A percentile compares a stretch with the other conserved stretches of the same genome.
These are phyloP conservation scores for Tylopilus subfusipes DNA, from an alignment of 768 basidiomycete species.

Conservation along the genomic window DNA sequence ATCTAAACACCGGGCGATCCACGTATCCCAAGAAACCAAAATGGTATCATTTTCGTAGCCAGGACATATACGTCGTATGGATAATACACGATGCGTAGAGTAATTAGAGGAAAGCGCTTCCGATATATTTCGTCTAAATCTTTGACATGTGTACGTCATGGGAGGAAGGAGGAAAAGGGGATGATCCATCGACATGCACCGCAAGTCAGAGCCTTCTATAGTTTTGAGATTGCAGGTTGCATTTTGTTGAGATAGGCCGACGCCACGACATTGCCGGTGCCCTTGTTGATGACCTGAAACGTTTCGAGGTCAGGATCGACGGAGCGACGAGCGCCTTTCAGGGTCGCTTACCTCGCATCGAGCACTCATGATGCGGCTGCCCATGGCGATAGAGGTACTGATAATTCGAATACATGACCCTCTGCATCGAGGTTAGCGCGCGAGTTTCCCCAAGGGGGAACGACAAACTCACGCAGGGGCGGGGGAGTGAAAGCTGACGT, in stretches of 20 bases:
- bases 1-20: background rate
- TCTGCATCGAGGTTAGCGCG: conserved; percentile 32
- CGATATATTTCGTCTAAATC: conserved; percentile 23
- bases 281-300: conserved; percentile 54
- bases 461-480: conserved; percentile 49
- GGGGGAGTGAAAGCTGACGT: conserved; percentile 66
- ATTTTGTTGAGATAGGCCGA: conserved; percentile 71
- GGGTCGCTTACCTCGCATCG: conserved; percentile 57
- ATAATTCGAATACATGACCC: conserved; percentile 57
- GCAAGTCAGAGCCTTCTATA: conserved; percentile 29
- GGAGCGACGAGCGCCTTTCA: background rate
- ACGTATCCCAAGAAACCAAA: conserved; percentile 6
- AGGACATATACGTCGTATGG: conserved; percentile 4
- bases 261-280: conserved; percentile 55
- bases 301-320: background rate
- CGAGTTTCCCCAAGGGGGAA: conserved; percentile 2
- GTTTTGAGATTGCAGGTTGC: conserved; percentile 55
- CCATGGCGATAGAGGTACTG: conserved; percentile 63
- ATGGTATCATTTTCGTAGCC: conserved; percentile 1
- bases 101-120: conserved; percentile 18
- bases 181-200: background rate
- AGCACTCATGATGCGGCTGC: conserved; percentile 67
- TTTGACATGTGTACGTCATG: conserved; percentile 11
- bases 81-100: conserved; percentile 24
- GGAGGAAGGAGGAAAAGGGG: background rate